Conservation (phyloP, 305 asterid genomes). For the Fraxinus greggii region DNA sequence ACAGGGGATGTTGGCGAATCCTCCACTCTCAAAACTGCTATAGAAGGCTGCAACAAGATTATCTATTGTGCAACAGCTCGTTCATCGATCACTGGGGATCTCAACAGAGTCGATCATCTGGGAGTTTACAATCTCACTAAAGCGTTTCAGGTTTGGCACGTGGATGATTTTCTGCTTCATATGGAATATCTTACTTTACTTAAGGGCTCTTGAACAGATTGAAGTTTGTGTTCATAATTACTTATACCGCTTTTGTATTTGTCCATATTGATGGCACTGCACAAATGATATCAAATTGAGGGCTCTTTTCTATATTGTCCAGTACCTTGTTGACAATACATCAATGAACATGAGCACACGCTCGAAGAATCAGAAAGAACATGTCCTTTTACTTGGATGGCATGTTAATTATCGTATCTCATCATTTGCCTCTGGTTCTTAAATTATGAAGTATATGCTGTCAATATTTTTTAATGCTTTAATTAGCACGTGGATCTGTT, state of each 20-base stretch:
- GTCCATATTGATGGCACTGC: neutral
- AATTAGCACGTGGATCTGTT: neutral
- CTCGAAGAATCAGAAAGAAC: neutral
- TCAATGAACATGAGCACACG: neutral
- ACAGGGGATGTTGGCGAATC: conserved; percentile 93
- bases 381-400: neutral
- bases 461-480: neutral
- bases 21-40: conserved; percentile 57
- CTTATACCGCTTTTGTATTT: neutral
- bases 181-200: neutral
- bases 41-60: conserved; percentile 86
- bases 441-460: neutral
- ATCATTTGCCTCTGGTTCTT: neutral
- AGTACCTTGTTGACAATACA: neutral
- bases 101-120: conserved; percentile 77
- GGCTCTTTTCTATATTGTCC: neutral
- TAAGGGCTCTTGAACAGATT: neutral
- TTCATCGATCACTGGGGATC: conserved; percentile 86
- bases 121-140: conserved; percentile 90
- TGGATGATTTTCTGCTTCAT: neutral
- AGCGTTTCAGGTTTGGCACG: conserved; percentile 71
- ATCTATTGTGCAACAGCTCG: conserved; percentile 96
- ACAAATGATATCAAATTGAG: neutral
- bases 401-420: neutral
- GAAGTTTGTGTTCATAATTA: neutral